phyloP scores from a whole-genome alignment of 805 yeast species.

The Ogataea philodendri region DNA sequence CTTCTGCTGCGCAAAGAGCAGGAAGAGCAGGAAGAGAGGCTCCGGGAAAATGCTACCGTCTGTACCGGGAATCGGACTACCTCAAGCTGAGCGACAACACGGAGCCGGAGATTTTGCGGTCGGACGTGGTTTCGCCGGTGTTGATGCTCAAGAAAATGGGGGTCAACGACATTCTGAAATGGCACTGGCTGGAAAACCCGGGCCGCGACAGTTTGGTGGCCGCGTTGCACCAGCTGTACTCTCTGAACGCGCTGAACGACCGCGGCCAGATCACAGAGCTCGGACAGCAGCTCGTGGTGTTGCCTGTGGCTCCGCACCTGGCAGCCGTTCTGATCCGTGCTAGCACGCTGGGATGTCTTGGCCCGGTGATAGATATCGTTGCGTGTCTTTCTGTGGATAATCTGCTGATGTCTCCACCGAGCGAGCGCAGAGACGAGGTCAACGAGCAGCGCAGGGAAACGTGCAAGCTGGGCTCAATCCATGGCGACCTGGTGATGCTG shows the following conservation, averaged over 20 bases:
- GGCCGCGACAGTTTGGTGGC: conserved; percentile 71
- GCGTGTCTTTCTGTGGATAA: conserved; percentile 94
- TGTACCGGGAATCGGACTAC: conserved; percentile 76
- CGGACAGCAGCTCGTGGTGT: conserved; percentile 83
- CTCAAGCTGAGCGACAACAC: conserved; percentile 67
- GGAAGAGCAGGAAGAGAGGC: conserved; percentile 99
- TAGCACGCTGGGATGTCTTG: conserved; percentile 46
- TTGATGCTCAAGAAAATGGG: conserved; percentile 80
- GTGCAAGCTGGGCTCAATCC: conserved; percentile 65
- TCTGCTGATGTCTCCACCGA: conserved; percentile 72
- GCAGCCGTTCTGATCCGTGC: conserved; percentile 83
- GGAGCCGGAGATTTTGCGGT: conserved; percentile 88
- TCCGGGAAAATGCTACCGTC: conserved; percentile 83
- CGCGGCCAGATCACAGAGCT: conserved; percentile 70
- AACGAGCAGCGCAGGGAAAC: conserved; percentile 68
- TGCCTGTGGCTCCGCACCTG: conserved; percentile 91
- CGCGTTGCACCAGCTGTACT: conserved; percentile 75
- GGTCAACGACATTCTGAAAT: conserved; percentile 75
- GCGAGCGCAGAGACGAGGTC: conserved; percentile 80
- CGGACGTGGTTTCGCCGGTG: conserved; percentile 82
- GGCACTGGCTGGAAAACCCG: conserved; percentile 94
- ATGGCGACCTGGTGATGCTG: conserved; percentile 82
- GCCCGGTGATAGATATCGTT: conserved; percentile 79
- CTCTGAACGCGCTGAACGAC: conserved; percentile 76
- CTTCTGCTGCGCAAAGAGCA: conserved; percentile 91